Evolutionary conservation across 140 eudicot species (phyloP).

Genomic region (Flaveria floridana): DNA sequence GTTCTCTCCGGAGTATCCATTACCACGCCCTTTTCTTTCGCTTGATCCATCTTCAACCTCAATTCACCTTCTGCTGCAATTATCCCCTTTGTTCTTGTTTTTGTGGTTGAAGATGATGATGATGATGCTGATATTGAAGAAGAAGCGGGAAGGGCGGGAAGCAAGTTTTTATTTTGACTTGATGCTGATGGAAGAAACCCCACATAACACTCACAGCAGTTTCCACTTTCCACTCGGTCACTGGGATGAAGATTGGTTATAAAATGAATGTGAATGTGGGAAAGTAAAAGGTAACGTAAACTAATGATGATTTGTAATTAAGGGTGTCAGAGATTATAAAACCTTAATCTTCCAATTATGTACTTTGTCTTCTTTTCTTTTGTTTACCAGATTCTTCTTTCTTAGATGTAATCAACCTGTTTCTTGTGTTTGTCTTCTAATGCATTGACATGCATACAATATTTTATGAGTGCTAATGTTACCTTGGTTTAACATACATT

Average conservation of each 20-base stretch:
- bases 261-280: conserved; percentile 30
- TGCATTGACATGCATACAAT: conserved; percentile 36
- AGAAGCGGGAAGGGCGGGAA: conserved; percentile 52
- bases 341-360: conserved; percentile 14
- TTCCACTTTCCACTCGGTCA: not conserved
- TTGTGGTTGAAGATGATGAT: not conserved
- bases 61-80: not conserved
- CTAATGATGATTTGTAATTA: conserved; percentile 37
- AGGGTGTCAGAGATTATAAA: conserved; percentile 27
- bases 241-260: conserved; percentile 14
- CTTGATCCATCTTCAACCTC: conserved; percentile 44
- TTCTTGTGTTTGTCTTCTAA: conserved; percentile 38
- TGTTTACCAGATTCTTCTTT: conserved; percentile 18
- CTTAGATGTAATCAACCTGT: conserved; percentile 19
- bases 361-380: conserved; percentile 10
- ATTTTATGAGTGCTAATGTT: conserved; percentile 12
- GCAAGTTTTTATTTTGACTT: conserved; percentile 31
- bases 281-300: conserved; percentile 44
- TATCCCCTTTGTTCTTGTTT: conserved; percentile 3
- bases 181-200: conserved; percentile 29
- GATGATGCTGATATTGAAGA: conserved; percentile 35
- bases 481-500: conserved; percentile 19
- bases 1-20: conserved; percentile 69
- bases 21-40: conserved; percentile 36
- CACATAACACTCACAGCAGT: not conserved